phyloP scores from a whole-genome alignment of 805 yeast genomes.

The Candida taoyuanica region DNA sequence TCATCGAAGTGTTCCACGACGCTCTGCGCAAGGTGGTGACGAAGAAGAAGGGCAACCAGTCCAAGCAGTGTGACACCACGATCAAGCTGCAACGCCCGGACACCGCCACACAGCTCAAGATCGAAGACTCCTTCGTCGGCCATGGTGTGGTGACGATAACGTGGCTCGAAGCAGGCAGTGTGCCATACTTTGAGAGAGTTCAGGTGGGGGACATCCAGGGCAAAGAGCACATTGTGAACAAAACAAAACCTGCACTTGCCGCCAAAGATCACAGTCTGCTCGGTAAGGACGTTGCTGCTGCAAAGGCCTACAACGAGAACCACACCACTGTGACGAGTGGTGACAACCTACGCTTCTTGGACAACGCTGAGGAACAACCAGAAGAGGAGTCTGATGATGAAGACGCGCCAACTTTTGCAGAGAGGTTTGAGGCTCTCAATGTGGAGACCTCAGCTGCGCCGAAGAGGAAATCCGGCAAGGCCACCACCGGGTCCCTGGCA shows the following conservation, averaged over 20 bases:
- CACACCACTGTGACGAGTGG: constrained; percentile 62
- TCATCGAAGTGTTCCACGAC: constrained; percentile 63
- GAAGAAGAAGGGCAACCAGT: constrained; percentile 47
- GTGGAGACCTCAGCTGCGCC: constrained; percentile 22
- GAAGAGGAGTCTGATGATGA: constrained; percentile 32
- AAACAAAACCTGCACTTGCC: constrained; percentile 38
- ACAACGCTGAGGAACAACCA: constrained; percentile 37
- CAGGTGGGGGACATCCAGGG: constrained; percentile 40
- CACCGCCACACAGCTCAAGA: constrained; percentile 23
- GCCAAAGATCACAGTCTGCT: constrained; percentile 37
- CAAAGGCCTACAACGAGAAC: constrained; percentile 55
- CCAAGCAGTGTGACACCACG: constrained; percentile 45
- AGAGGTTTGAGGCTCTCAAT: constrained; percentile 39
- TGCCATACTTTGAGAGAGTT: constrained; percentile 53
- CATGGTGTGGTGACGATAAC: constrained; percentile 39
- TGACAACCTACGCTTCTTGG: constrained; percentile 53
- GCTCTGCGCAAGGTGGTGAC: constrained; percentile 37
- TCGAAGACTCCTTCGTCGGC: constrained; percentile 26
- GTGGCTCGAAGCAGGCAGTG: constrained; percentile 60
- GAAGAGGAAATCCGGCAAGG: constrained; percentile 39
- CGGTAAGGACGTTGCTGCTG: constrained; percentile 45
- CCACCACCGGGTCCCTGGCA: constrained; percentile 73
- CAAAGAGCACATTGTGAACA: constrained; percentile 25
- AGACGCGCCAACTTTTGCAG: constrained; percentile 50
- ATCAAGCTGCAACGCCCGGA: constrained; percentile 46